A percentile compares a stretch with the other conserved stretches of the same genome.
Evolutionary conservation across 768 basidiomycete species (phyloP).

Genomic region (Tylopilus subfusipes): DNA sequence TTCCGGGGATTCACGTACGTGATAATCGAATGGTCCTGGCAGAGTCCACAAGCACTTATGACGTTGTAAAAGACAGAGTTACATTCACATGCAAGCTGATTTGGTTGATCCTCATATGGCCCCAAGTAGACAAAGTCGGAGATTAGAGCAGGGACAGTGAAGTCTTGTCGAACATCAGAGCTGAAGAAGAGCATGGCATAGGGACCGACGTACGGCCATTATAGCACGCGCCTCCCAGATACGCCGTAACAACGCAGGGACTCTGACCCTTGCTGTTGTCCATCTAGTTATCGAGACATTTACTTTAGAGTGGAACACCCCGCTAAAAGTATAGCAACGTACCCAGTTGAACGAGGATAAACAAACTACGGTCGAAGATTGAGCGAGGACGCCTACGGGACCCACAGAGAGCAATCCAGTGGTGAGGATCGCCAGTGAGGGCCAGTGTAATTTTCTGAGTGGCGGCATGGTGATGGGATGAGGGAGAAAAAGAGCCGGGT

Average conservation of each 20-base stretch:
- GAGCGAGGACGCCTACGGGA: constrained; percentile 20
- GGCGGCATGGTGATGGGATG: constrained; percentile 9
- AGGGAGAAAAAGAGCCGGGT: background rate
- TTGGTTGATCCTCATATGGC: constrained; percentile 13
- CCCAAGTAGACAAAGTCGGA: too few species aligned
- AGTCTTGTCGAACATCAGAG: constrained; percentile 30
- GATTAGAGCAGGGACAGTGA: constrained; percentile 33
- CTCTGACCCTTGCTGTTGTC: constrained; percentile 44
- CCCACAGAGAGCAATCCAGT: constrained; percentile 14
- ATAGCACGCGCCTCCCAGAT: constrained; percentile 41
- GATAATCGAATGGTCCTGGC: constrained; percentile 44
- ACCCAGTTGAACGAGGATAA: constrained; percentile 27
- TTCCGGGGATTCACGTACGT: constrained; percentile 24
- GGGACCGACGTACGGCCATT: constrained; percentile 35
- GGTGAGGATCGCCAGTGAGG: constrained; percentile 16
- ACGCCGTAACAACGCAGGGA: constrained; percentile 45
- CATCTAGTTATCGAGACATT: constrained; percentile 19
- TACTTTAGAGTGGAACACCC: background rate
- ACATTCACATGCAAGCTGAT: constrained; percentile 50
- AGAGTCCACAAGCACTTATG: constrained; percentile 55
- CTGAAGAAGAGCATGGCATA: constrained; percentile 5
- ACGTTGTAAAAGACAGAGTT: constrained; percentile 54
- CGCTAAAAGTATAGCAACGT: background rate
- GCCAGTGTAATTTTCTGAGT: constrained; percentile 1
- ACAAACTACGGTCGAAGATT: constrained; percentile 23